phyloP scores from a whole-genome alignment of 169 alveolate species.

The Eimeria sp. region DNA sequence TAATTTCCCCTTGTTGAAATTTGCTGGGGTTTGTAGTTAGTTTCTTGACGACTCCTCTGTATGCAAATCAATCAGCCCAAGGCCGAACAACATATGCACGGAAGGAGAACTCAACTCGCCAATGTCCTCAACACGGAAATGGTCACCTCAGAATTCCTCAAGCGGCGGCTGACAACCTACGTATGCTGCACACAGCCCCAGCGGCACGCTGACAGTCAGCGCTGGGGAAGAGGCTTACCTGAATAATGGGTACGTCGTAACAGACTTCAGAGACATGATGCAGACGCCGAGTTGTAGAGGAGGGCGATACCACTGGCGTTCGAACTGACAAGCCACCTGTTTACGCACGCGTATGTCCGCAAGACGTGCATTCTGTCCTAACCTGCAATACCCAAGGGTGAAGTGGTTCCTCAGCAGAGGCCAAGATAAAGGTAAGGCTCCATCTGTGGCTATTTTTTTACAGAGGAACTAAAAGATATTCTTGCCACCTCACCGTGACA shows the following conservation, averaged over 20 bases:
- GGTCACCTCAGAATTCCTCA: neutral
- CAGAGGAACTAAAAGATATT: too few relatives aligned
- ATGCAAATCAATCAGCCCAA: neutral
- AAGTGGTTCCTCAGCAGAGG: neutral
- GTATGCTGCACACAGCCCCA: neutral
- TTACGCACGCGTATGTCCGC: neutral
- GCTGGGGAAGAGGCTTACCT: slow-evolving; percentile 1
- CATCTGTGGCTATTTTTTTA: too few relatives aligned
- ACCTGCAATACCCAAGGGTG: neutral
- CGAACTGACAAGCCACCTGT: slow-evolving; percentile 54
- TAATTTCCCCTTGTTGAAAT: slow-evolving; percentile 86
- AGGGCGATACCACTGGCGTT: slow-evolving; percentile 73
- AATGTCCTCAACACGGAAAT: neutral
- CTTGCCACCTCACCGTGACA: slow-evolving; percentile 46
- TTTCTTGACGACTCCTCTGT: slow-evolving; percentile 84
- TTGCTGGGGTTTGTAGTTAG: slow-evolving; percentile 84
- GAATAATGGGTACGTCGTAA: slow-evolving; percentile 85
- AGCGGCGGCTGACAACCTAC: neutral
- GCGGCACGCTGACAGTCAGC: neutral
- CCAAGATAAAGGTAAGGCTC: neutral
- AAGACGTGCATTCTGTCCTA: neutral
- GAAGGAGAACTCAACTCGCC: neutral
- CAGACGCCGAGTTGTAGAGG: slow-evolving; percentile 85
- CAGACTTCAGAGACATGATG: slow-evolving; percentile 86
- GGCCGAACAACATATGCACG: neutral